These are phyloP conservation scores for Neofusicoccum cordaticola DNA, from an alignment of 2,329 filamentous ascomycete species.

Conservation along the genomic window DNA sequence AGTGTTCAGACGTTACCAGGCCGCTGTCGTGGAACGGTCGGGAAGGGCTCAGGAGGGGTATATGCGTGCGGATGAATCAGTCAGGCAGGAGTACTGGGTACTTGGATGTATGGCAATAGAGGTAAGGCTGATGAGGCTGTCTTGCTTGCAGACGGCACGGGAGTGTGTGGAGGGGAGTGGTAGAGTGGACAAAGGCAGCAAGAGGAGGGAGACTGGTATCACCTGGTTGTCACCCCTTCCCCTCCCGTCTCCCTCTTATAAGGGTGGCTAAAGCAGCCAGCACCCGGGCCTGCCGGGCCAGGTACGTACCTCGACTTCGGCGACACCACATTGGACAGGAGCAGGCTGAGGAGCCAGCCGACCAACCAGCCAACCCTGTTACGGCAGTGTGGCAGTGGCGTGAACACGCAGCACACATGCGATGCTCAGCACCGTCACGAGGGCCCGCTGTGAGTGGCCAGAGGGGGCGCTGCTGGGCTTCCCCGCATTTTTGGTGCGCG, in stretches of 20 bases:
- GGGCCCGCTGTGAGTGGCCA: neutral
- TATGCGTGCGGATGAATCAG: neutral
- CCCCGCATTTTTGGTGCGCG: conserved; percentile 7
- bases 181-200: neutral
- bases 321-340: conserved; percentile 2
- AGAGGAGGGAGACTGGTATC: conserved; percentile 3
- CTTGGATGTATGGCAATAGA: neutral
- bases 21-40: conserved; percentile 1
- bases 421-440: neutral
- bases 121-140: conserved; percentile 7
- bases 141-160: neutral
- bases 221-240: conserved; percentile 2
- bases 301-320: conserved; percentile 2
- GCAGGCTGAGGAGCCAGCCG: neutral
- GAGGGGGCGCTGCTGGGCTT: neutral
- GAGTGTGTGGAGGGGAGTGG: neutral
- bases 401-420: neutral
- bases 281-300: neutral
- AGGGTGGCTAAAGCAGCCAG: conserved; percentile 13
- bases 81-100: neutral
- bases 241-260: conserved; percentile 1
- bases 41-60: neutral
- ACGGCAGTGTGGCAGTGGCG: conserved; percentile 10
- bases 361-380: neutral
- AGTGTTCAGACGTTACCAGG: neutral